phyloP scores from a whole-genome alignment of 352 stramenopile species.

The Phytophthora sansomeana region DNA sequence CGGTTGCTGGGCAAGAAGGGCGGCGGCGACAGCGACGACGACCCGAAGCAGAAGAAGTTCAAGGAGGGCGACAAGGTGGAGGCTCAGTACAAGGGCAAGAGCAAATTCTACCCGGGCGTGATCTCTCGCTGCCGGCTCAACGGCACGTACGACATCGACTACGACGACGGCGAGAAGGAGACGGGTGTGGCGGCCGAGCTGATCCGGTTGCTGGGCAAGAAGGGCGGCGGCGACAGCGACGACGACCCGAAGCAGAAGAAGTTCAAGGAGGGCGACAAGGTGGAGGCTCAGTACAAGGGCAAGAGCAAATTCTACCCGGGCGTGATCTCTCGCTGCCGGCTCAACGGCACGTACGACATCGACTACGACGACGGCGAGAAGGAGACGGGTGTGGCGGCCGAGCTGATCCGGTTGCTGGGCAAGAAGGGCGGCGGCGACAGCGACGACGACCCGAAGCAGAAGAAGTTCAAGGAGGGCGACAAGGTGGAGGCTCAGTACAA shows the following conservation, averaged over 20 bases:
- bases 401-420: conserved; percentile 6
- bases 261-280: conserved; percentile 12
- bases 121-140: conserved; percentile 12
- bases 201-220: conserved; percentile 7
- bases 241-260: conserved; percentile 10
- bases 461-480: conserved; percentile 13
- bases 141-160: conserved; percentile 15
- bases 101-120: conserved; percentile 12
- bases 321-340: conserved; percentile 10
- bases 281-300: conserved; percentile 14
- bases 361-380: conserved; percentile 14
- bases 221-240: conserved; percentile 1
- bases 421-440: conserved; percentile 2
- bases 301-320: conserved; percentile 15
- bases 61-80: conserved; percentile 13
- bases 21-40: conserved; percentile 3
- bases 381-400: conserved; percentile 13
- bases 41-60: conserved; percentile 10
- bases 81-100: conserved; percentile 15
- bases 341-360: conserved; percentile 14
- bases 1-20: conserved; percentile 3
- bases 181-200: conserved; percentile 12
- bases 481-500: conserved; percentile 16
- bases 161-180: conserved; percentile 14
- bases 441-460: conserved; percentile 8